These are phyloP conservation scores for Lasiodiplodia sp. DNA, from an alignment of 2,329 filamentous ascomycete genomes.

Conservation along the genomic window DNA sequence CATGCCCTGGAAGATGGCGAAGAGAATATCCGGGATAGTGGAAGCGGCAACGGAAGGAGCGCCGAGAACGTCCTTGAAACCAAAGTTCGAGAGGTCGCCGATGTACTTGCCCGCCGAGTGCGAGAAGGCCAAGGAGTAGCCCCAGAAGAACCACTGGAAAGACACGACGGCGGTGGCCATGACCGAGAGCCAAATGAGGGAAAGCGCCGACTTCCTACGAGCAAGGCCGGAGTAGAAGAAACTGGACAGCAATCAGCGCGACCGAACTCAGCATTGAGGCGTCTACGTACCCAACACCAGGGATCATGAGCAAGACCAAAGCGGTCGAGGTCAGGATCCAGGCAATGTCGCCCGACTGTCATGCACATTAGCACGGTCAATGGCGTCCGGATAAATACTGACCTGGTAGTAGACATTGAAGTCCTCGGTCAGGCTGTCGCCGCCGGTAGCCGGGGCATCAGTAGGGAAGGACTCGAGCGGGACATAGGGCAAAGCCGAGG, in stretches of 20 bases:
- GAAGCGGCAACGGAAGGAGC: constrained; percentile 75
- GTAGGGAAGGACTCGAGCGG: constrained; percentile 42
- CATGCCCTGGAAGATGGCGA: constrained; percentile 88
- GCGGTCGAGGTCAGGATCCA: constrained; percentile 81
- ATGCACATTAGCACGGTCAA: constrained; percentile 1
- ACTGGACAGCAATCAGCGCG: constrained; percentile 49
- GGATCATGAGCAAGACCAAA: constrained; percentile 90
- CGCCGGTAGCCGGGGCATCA: constrained; percentile 72
- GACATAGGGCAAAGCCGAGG: constrained; percentile 43
- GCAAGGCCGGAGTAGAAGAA: constrained; percentile 95
- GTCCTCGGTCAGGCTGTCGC: constrained; percentile 67
- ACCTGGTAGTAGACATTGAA: constrained; percentile 88
- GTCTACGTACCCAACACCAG: constrained; percentile 73
- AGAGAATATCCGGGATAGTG: constrained; percentile 81
- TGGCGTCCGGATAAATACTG: constrained; percentile 17
- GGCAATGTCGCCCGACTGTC: constrained; percentile 77
- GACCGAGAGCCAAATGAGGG: constrained; percentile 84
- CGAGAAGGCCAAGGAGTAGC: constrained; percentile 83
- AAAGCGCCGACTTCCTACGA: constrained; percentile 85
- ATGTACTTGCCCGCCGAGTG: constrained; percentile 78
- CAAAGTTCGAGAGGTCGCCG: constrained; percentile 80
- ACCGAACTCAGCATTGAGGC: constrained; percentile 12
- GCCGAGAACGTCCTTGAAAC: constrained; percentile 77
- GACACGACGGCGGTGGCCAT: constrained; percentile 80
- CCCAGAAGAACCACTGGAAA: constrained; percentile 98